A percentile compares a stretch with the other conserved stretches of the same genome.
These are phyloP conservation scores for Scalesia atractyloides DNA, from an alignment of 129 eudicot species.

Conservation along the genomic window DNA sequence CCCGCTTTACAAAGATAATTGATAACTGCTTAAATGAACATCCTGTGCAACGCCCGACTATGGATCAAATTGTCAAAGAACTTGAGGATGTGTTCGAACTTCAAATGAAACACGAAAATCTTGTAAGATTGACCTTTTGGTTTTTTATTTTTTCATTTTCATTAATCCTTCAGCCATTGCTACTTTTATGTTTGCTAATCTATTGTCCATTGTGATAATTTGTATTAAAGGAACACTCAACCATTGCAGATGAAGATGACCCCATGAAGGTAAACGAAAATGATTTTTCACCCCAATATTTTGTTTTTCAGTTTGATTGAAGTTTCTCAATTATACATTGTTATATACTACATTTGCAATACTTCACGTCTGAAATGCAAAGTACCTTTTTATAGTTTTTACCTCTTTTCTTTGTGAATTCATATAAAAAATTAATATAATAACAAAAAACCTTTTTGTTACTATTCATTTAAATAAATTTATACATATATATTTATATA, in stretches of 20 bases:
- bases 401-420: no score
- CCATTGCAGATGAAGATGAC: background rate
- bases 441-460: no score
- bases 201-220: background rate
- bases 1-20: background rate
- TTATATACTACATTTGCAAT: no score
- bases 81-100: background rate
- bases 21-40: conserved; percentile 10
- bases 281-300: no score
- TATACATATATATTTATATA: no score
- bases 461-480: no score
- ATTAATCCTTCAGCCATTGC: background rate
- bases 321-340: no score
- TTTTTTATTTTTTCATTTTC: background rate
- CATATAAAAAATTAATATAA: no score
- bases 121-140: background rate
- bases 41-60: background rate
- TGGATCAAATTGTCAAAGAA: conserved; percentile 1
- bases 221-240: background rate
- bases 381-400: no score
- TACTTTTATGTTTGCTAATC: background rate
- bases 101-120: background rate
- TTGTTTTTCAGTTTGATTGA: no score
- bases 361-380: no score
- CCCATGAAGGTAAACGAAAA: background rate